Conservation (phyloP, 495 filamentous ascomycete species). For the Hypoxylon subgilvum region DNA sequence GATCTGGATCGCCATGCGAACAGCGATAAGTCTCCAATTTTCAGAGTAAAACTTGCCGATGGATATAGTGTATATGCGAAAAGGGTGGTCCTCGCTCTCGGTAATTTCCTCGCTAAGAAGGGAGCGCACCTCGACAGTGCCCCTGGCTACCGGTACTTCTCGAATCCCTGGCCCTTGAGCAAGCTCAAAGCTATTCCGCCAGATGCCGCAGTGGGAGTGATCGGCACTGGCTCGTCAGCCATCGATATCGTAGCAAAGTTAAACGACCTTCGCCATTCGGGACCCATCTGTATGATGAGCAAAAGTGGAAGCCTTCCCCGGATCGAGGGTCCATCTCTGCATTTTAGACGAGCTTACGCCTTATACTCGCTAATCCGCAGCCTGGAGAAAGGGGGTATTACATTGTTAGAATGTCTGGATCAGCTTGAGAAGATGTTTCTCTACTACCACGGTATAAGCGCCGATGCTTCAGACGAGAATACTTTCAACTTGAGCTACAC, state of each 20-base stretch:
- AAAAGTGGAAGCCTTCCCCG: neutral
- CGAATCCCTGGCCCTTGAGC: conserved; percentile 3
- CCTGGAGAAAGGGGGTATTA: neutral
- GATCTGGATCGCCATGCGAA: neutral
- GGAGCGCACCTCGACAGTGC: neutral
- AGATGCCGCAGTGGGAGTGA: neutral
- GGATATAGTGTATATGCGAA: neutral
- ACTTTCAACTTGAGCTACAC: neutral
- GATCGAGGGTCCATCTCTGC: neutral
- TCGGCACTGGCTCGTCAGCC: neutral
- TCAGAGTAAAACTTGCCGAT: neutral
- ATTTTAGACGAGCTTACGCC: neutral
- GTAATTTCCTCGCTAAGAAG: neutral
- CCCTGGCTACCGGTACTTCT: neutral
- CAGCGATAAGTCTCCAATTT: neutral
- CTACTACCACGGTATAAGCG: neutral
- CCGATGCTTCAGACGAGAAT: neutral
- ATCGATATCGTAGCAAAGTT: neutral
- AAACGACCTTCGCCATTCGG: neutral
- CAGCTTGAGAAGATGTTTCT: neutral
- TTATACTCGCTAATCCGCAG: neutral
- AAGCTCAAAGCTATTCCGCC: neutral
- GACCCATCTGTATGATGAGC: conserved; percentile 4
- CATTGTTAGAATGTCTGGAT: neutral
- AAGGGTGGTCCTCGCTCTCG: conserved; percentile 7